Percentiles rank a stretch among this genome's conserved stretches.
These are phyloP conservation scores for Kodamaea sagamina DNA, from an alignment of 805 yeast species.

Conservation along the genomic window DNA sequence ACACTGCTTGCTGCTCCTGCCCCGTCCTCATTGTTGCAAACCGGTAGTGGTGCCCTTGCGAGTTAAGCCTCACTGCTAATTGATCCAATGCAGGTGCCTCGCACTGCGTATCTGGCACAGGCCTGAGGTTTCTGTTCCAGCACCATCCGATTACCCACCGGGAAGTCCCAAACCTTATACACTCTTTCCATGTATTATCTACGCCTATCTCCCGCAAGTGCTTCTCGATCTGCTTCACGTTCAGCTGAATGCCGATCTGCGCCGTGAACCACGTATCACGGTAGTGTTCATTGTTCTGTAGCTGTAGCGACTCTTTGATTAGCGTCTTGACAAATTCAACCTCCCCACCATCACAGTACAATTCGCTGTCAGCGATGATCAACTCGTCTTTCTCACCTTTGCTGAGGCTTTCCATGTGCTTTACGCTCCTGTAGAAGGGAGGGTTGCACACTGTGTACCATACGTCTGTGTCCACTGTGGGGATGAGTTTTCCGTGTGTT, in stretches of 20 bases:
- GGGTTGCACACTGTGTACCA: slow-evolving; percentile 24
- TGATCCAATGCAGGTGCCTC: not conserved
- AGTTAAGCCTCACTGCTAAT: not conserved
- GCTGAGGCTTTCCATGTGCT: slow-evolving; percentile 11
- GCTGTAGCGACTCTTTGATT: slow-evolving; percentile 16
- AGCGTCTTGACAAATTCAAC: slow-evolving; percentile 16
- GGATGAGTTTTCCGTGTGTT: slow-evolving; percentile 1
- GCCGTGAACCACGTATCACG: slow-evolving; percentile 21
- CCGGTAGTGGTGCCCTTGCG: not conserved
- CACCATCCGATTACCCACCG: slow-evolving; percentile 25
- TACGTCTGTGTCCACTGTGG: slow-evolving; percentile 6
- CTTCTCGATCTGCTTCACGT: slow-evolving; percentile 13
- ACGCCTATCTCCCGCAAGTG: slow-evolving; percentile 6
- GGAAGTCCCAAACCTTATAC: slow-evolving; percentile 17
- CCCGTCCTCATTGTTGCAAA: not conserved
- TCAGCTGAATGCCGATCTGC: slow-evolving; percentile 20
- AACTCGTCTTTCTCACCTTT: slow-evolving; percentile 12
- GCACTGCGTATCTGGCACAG: not conserved
- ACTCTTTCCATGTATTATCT: slow-evolving; percentile 4
- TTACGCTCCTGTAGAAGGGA: slow-evolving; percentile 20
- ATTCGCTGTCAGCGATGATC: slow-evolving; percentile 14
- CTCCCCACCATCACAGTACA: slow-evolving; percentile 22
- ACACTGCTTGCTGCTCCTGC: not conserved
- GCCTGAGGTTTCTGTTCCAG: slow-evolving; percentile 6
- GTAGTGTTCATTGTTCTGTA: slow-evolving; percentile 5